Evolutionary conservation across 2,329 filamentous ascomycete genomes (phyloP).

Genomic region (Canariomyces notabilis): DNA sequence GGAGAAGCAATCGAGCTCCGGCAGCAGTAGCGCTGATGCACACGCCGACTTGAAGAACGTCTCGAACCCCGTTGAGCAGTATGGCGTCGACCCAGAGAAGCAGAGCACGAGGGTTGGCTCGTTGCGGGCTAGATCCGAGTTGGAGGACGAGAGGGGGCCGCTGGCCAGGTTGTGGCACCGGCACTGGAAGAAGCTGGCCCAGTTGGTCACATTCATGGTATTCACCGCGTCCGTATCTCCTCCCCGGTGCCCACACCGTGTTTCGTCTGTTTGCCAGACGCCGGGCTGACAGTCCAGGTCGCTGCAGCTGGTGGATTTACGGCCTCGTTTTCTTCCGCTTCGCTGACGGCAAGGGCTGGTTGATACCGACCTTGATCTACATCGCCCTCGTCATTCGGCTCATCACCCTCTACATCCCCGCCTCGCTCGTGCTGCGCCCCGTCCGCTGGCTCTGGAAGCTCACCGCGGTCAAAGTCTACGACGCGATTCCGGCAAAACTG

Average conservation of each 20-base stretch:
- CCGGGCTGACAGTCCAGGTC: conserved; percentile 1
- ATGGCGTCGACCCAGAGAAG: conserved; percentile 22
- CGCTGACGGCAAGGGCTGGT: conserved; percentile 21
- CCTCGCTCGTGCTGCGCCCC: conserved; percentile 17
- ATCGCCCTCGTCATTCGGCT: conserved; percentile 18
- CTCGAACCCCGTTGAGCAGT: conserved; percentile 11
- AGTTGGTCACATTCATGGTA: conserved; percentile 14
- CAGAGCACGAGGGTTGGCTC: conserved; percentile 23
- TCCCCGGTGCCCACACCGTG: not conserved
- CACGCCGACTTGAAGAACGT: conserved; percentile 13
- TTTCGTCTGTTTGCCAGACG: not conserved
- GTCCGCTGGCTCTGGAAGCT: conserved; percentile 18
- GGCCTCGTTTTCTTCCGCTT: conserved; percentile 28
- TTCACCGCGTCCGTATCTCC: conserved; percentile 21
- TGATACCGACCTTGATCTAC: conserved; percentile 24
- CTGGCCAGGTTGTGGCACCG: not conserved
- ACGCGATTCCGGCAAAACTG: conserved; percentile 58
- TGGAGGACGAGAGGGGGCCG: not conserved
- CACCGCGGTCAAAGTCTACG: conserved; percentile 18
- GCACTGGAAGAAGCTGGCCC: conserved; percentile 12
- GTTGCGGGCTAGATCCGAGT: conserved; percentile 5
- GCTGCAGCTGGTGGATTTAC: conserved; percentile 36
- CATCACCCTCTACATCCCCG: conserved; percentile 15
- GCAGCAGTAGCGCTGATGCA: conserved; percentile 9
- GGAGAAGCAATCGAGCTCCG: conserved; percentile 10